phyloP scores from a whole-genome alignment of 78 protist species.

The Dictyostelium citrinum region DNA sequence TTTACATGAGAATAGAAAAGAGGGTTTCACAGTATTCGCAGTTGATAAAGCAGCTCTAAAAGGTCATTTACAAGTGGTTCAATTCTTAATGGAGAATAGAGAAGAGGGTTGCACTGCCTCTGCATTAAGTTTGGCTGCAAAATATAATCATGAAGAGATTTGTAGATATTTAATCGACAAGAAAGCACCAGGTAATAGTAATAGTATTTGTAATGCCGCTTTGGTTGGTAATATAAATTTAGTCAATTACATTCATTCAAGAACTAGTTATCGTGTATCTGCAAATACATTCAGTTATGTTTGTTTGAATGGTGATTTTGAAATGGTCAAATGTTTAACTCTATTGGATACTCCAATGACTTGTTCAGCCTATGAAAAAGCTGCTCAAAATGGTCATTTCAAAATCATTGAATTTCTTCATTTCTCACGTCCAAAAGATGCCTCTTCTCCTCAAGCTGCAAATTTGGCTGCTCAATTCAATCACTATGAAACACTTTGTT shows the following conservation, averaged over 20 bases:
- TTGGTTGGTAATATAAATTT: not conserved
- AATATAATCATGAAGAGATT: not conserved
- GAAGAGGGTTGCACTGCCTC: not conserved
- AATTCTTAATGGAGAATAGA: not conserved
- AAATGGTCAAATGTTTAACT: not conserved
- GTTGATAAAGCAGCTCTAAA: not conserved
- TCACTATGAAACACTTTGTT: not conserved
- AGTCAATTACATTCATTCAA: not conserved
- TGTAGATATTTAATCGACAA: not conserved
- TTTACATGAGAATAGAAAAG: not conserved
- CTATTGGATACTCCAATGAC: not conserved
- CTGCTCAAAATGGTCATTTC: not conserved
- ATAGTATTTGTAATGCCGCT: not conserved
- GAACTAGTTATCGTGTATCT: no score
- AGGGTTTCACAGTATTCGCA: not conserved
- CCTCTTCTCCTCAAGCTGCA: not conserved
- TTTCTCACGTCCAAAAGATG: not conserved
- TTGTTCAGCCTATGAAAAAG: not conserved
- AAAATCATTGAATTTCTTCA: not conserved
- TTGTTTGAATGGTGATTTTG: not conserved
- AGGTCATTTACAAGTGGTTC: not conserved
- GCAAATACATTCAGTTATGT: not conserved
- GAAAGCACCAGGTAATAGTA: not conserved
- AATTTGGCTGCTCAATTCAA: not conserved
- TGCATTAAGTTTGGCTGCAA: not conserved